Conservation (phyloP, 2,329 filamentous ascomycete genomes). For the Colletotrichum zoysiae region DNA sequence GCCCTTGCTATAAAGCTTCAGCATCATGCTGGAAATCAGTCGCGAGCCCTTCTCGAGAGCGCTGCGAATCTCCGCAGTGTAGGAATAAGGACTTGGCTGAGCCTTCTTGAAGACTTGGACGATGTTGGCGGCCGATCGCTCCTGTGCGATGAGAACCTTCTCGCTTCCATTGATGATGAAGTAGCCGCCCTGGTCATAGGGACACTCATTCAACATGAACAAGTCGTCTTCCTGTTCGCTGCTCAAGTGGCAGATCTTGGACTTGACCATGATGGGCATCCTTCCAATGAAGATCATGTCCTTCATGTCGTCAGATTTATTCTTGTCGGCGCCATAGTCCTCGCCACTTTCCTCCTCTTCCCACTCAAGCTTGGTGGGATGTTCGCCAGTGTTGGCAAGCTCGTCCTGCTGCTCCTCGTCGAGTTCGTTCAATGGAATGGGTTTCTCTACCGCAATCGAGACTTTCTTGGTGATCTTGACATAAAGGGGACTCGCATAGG, state of each 20-base stretch:
- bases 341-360: conserved; percentile 69
- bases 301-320: conserved; percentile 68
- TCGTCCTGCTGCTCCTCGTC: conserved; percentile 73
- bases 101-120: conserved; percentile 99
- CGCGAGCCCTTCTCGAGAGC: conserved; percentile 96
- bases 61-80: conserved; percentile 95
- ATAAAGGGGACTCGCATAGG: conserved; percentile 93
- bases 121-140: conserved; percentile 97
- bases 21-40: conserved; percentile 90
- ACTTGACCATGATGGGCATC: conserved; percentile 98
- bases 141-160: conserved; percentile 97
- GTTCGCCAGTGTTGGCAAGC: conserved; percentile 66
- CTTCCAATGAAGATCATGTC: conserved; percentile 93
- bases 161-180: conserved; percentile 99
- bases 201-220: conserved; percentile 94
- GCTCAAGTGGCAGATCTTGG: conserved; percentile 91
- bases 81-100: conserved; percentile 89
- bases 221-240: conserved; percentile 86
- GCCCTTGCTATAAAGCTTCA: conserved; percentile 91
- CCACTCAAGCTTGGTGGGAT: conserved; percentile 70
- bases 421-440: conserved; percentile 74
- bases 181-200: conserved; percentile 98
- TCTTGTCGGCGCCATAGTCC: conserved; percentile 63
- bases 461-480: conserved; percentile 89
- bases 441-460: conserved; percentile 83